Percentiles rank a stretch among this genome's conserved stretches.
phyloP scores from a whole-genome alignment of 257 asterid genomes.

The Asclepias syriaca region DNA sequence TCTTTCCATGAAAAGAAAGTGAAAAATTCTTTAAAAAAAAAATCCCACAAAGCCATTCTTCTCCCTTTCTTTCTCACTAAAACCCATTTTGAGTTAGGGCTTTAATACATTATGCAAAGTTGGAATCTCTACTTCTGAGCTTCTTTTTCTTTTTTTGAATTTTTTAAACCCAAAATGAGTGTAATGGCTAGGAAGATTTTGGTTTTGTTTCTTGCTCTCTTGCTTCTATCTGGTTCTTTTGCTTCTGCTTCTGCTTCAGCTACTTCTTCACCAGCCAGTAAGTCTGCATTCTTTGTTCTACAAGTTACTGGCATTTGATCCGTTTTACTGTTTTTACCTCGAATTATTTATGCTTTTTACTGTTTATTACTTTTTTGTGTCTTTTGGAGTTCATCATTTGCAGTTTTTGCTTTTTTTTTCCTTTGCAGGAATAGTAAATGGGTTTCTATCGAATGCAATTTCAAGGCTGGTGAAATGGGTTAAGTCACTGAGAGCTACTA shows the following conservation, averaged over 20 bases:
- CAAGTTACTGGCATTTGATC: conserved; percentile 38
- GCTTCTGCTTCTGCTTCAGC: conserved; percentile 58
- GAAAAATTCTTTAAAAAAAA: conserved; percentile 14
- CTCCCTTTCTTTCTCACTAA: not conserved
- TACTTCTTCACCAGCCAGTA: conserved; percentile 73
- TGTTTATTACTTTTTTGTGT: not conserved
- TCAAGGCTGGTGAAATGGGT: conserved; percentile 75
- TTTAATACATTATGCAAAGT: conserved; percentile 24
- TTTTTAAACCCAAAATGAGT: conserved; percentile 19
- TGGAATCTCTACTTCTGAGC: conserved; percentile 23
- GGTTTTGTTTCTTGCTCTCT: conserved; percentile 41
- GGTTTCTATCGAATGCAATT: conserved; percentile 63
- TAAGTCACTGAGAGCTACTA: conserved; percentile 60
- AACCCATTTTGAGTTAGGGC: conserved; percentile 33
- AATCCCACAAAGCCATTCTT: conserved; percentile 23
- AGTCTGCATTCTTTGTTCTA: conserved; percentile 21
- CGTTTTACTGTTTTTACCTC: not conserved
- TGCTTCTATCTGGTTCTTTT: conserved; percentile 45
- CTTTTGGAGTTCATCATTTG: not conserved
- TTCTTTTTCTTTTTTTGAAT: conserved; percentile 8
- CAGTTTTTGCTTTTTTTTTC: not conserved
- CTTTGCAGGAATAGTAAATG: conserved; percentile 64
- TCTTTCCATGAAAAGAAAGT: conserved; percentile 34
- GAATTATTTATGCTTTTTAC: not conserved
- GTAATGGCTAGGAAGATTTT: conserved; percentile 29